Base-by-base conservation (phyloP, 192 early-diverging fungal genomes). In the Coemansia sp. region DNA sequence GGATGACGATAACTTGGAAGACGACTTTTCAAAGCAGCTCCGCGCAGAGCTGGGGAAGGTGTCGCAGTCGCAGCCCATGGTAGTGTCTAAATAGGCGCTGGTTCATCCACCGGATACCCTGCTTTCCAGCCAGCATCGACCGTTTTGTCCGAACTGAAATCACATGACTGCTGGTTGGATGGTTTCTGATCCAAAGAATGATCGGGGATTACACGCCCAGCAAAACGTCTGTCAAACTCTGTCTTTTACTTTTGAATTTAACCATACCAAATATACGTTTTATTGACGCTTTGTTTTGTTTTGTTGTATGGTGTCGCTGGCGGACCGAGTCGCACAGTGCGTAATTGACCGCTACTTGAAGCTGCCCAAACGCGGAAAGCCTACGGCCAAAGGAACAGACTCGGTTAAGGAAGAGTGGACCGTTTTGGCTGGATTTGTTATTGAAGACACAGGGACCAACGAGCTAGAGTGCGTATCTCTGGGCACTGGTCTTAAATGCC, bases 21-120 rank as follows among this genome's bases (percentile, higher is more conserved):
- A 96, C 72, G 93, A 94, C 57, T 96, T 96, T 75, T 89, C 94
- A n/a, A 84, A 87, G 74, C 94, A 96, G 81, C 76, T 96, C 22
- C 83, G 82, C 26, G 71, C 55, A 7, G 70, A 76, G 52, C 74
- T 82, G 38, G 73, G 64, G 16, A 71, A 72, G 57, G 60, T 61
- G 24, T 66, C 70, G 11, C 69, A 69, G 35, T 63, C 74, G 4
- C 66, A 72, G 58, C 58, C 75, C 10, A 81, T 73, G 62, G 51
- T 64, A 8, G 60, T 72, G 52, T 59, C 78, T 18, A 75, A 64
- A 59, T 81, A 76, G 47, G 24, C 16, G 14, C 41, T n/a, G 41
- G 10, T 43, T 16, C 16, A n/a, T 43, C 4, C 4, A 16, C 32
- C 16, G 57, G 12, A 11, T 51, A 32, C 32, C 7, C 32, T 29